Evolutionary conservation across 225 moss, liverwort and hornwort species (phyloP).

Genomic region (Neckera pumila): DNA sequence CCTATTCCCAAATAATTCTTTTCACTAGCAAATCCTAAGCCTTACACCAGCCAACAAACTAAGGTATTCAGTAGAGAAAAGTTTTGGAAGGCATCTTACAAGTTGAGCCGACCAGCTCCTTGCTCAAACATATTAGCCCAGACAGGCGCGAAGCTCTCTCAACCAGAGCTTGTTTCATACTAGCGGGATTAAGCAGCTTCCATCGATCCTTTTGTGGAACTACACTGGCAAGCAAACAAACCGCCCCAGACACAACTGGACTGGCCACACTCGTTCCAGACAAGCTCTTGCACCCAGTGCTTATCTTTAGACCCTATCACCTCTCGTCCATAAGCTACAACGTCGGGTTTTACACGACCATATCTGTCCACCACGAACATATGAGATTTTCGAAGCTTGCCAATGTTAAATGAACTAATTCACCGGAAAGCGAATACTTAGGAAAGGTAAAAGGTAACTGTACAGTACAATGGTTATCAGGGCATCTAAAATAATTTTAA

Average conservation of each 20-base stretch:
- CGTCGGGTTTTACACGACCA: constrained; percentile 92
- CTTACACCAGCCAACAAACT: neutral
- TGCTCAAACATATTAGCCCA: constrained; percentile 96
- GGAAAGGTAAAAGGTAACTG: neutral
- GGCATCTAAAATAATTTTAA: neutral
- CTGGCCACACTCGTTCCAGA: constrained; percentile 97
- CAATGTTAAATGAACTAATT: neutral
- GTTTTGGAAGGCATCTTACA: constrained; percentile 38
- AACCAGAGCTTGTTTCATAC: constrained; percentile 98
- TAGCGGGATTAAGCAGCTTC: constrained; percentile 85
- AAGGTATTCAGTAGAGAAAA: neutral
- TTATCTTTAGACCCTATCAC: constrained; percentile 92
- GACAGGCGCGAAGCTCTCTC: constrained; percentile 80
- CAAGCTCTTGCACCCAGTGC: constrained; percentile 87
- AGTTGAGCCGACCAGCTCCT: constrained; percentile 87
- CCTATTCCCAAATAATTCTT: neutral
- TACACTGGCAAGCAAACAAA: constrained; percentile 89
- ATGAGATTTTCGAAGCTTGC: neutral
- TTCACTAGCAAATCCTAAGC: neutral
- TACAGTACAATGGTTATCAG: neutral
- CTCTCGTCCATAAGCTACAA: constrained; percentile 95
- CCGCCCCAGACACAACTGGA: constrained; percentile 94
- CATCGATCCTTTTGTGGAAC: constrained; percentile 73
- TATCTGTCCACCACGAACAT: constrained; percentile 34
- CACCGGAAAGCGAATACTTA: neutral